Percentiles rank a stretch among this genome's conserved stretches.
These are phyloP conservation scores for Sesbania bispinosa DNA, from an alignment of 306 rosid genomes.

Conservation along the genomic window DNA sequence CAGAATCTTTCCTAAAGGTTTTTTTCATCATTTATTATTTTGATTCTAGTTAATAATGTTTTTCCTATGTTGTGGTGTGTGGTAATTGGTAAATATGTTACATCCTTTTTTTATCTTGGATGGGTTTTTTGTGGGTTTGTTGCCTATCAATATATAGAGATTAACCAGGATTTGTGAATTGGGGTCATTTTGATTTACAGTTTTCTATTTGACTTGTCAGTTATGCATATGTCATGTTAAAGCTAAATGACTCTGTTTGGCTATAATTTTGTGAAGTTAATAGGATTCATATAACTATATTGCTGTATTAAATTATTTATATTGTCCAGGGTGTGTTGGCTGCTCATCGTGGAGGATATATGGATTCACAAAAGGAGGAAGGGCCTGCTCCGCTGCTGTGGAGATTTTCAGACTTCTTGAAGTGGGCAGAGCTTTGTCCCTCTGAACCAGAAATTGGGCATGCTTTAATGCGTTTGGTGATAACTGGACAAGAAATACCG, in stretches of 20 bases:
- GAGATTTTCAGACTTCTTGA: slow-evolving; percentile 97
- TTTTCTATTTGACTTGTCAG: slow-evolving; percentile 8
- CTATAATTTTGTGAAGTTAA: slow-evolving; percentile 3
- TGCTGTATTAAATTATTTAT: slow-evolving; percentile 12
- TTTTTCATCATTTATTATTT: slow-evolving; percentile 9
- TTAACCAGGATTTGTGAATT: slow-evolving; percentile 18
- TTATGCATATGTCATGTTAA: not conserved
- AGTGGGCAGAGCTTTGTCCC: slow-evolving; percentile 97
- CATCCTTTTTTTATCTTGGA: slow-evolving; percentile 23
- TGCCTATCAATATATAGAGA: slow-evolving; percentile 13
- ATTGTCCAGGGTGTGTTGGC: slow-evolving; percentile 80
- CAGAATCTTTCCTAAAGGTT: slow-evolving; percentile 97
- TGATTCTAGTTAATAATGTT: not conserved
- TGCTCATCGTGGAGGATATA: slow-evolving; percentile 98
- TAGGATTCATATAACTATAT: slow-evolving; percentile 1
- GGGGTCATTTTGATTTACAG: not conserved
- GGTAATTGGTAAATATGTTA: slow-evolving; percentile 17
- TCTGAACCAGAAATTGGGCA: slow-evolving; percentile 96
- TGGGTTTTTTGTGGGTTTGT: slow-evolving; percentile 3
- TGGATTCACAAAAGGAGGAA: slow-evolving; percentile 96
- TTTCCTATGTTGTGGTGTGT: not conserved
- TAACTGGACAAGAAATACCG: slow-evolving; percentile 98
- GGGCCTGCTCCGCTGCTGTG: slow-evolving; percentile 96
- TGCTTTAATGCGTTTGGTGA: slow-evolving; percentile 97
- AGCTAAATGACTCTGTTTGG: not conserved